Evolutionary conservation across 176 grass and related monocot species (phyloP).

Genomic region (Typha latifolia): DNA sequence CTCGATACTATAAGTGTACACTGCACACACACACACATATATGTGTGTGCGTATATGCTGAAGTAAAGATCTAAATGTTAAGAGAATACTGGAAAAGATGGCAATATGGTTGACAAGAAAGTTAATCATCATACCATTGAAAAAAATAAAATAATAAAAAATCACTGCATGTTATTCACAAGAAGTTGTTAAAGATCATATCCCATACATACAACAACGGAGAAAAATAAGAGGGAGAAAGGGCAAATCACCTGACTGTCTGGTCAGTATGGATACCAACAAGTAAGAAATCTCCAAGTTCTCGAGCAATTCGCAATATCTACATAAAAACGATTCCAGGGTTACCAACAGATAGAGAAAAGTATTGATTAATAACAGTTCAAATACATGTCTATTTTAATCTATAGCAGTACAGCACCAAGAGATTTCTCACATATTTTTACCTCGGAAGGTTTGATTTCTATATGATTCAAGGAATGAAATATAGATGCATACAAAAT

Average conservation of each 20-base stretch:
- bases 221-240: slow-evolving; percentile 9
- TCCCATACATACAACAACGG: slow-evolving; percentile 1
- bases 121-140: too few relatives aligned
- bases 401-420: background rate
- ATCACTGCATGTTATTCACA: background rate
- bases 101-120: too few relatives aligned
- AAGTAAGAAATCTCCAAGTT: slow-evolving; percentile 87
- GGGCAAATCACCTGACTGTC: slow-evolving; percentile 61
- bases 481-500: too few relatives aligned
- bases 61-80: too few relatives aligned
- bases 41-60: too few relatives aligned
- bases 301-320: slow-evolving; percentile 90
- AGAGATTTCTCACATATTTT: background rate
- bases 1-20: too few relatives aligned
- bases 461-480: too few relatives aligned
- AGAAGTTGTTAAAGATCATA: background rate
- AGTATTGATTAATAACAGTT: slow-evolving; percentile 1
- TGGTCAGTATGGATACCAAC: slow-evolving; percentile 96
- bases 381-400: background rate
- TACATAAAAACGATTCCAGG: slow-evolving; percentile 11
- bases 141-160: too few relatives aligned
- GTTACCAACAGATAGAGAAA: background rate
- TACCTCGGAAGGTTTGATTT: too few relatives aligned
- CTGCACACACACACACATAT: too few relatives aligned
- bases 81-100: too few relatives aligned